Evolutionary conservation across 2,329 filamentous ascomycete species (phyloP).

Genomic region (Colletotrichum zoysiae): DNA sequence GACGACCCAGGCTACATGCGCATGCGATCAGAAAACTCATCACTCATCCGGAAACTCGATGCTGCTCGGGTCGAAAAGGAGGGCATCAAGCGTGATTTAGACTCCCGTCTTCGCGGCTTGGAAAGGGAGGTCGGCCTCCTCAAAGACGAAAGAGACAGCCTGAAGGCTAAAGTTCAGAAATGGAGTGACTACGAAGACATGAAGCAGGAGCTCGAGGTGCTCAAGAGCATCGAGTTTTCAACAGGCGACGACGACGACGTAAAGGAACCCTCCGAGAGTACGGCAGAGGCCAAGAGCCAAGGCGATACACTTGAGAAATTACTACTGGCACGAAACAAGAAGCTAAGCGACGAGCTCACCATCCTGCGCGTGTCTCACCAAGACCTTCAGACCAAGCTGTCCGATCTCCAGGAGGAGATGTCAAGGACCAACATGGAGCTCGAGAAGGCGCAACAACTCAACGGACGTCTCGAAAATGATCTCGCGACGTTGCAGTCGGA

Average conservation of each 20-base stretch:
- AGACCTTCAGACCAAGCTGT: conserved; percentile 84
- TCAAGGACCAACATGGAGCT: conserved; percentile 87
- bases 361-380: conserved; percentile 94
- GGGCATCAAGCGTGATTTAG: conserved; percentile 79
- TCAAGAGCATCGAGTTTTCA: conserved; percentile 98
- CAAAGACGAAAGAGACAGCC: conserved; percentile 82
- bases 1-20: conserved; percentile 92
- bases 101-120: conserved; percentile 80
- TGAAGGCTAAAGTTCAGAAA: conserved; percentile 86
- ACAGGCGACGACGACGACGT: conserved; percentile 82
- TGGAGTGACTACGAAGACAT: conserved; percentile 97
- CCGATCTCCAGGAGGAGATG: conserved; percentile 85
- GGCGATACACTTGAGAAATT: conserved; percentile 92
- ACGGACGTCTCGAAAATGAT: conserved; percentile 91
- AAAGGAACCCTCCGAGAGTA: conserved; percentile 59
- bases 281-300: conserved; percentile 67
- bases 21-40: conserved; percentile 92
- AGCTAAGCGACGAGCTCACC: conserved; percentile 92
- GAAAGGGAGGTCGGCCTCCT: conserved; percentile 83
- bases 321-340: conserved; percentile 93
- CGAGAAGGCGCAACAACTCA: conserved; percentile 85
- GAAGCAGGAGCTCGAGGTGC: conserved; percentile 93
- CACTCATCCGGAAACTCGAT: conserved; percentile 89
- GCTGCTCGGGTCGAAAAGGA: conserved; percentile 87
- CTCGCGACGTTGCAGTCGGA: conserved; percentile 89